Conservation (phyloP, 1,284 basidiomycete genomes). For the Leccinum holopus region DNA sequence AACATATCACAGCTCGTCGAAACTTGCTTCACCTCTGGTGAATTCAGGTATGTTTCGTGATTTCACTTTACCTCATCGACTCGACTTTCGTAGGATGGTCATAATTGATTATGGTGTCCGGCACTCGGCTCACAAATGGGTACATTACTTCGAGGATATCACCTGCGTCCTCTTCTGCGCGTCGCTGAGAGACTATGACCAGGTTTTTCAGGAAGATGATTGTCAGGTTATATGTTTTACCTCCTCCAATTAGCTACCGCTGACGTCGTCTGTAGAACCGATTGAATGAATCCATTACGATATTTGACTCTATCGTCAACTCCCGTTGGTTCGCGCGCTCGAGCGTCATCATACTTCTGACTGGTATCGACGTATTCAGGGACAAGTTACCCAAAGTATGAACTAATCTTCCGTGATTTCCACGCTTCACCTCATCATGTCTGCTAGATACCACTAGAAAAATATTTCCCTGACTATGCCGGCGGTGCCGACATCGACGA, state of each 20-base stretch:
- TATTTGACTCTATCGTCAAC: constrained; percentile 2
- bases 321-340: constrained; percentile 2
- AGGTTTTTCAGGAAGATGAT: neutral
- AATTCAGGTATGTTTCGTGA: constrained; percentile 3
- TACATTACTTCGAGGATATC: constrained; percentile 1
- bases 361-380: constrained; percentile 1
- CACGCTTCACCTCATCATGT: neutral
- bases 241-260: neutral
- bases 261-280: neutral
- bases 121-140: neutral
- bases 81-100: neutral
- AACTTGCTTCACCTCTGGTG: constrained; percentile 3
- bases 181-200: constrained; percentile 8
- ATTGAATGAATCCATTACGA: neutral
- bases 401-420: neutral
- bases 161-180: constrained; percentile 4
- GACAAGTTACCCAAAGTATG: constrained; percentile 11
- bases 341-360: constrained; percentile 3
- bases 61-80: neutral
- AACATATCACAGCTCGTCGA: neutral
- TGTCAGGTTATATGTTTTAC: neutral
- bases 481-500: constrained; percentile 1
- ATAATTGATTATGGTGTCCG: neutral
- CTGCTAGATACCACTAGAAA: constrained; percentile 8
- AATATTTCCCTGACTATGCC: constrained; percentile 3